Base-by-base conservation (phyloP, 1,284 basidiomycete species). In the Gymnopus androsaceus region DNA sequence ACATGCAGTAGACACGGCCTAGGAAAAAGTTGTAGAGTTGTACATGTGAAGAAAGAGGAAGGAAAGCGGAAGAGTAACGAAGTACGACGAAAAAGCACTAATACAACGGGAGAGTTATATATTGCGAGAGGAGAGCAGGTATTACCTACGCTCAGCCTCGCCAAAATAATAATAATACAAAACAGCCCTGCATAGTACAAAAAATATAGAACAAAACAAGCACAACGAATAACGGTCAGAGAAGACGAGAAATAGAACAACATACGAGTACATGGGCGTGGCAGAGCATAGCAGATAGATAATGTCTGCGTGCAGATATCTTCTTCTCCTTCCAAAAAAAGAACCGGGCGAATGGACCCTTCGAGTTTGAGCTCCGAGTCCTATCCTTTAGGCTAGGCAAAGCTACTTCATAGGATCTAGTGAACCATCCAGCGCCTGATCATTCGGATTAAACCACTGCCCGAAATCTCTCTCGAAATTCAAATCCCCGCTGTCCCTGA, bases 401-500 rank as follows among this genome's bases (percentile, higher is more conserved):
- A 44, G 14, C 44, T 31, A 57, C 52, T 59, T 58, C 50, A 61
- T 48, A 28, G 41, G 14, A 30, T 53, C 47, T 38, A 53, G 28
- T 17, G 28, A 15, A 36, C 37, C 38, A 15, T 36, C 31, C 19
- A 37, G 36, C 28, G 31, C 40, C n/a, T 67, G 65, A 59, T 81
- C 80, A 54, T 81, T 76, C 21, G 74, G 77, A 64, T 82, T 82
- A 62, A 87, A 86, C 85, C 85, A 87, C 61, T 84, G 82, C 49
- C 82, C 81, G 67, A 87, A 87, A 62, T 85, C 84, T 63, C 82
- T 73, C 67, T 87, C 85, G 60, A 86, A 86, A 63, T 84, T 80
- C 64, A 85, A 69, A 51, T 79, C 75, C 2, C 75, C 75, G 36
- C 79, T 73, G 21, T 28, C 41, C 40, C 72, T 67, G 64, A 82